phyloP scores from a whole-genome alignment of 192 early-diverging fungal species.

The Coemansia sp. region DNA sequence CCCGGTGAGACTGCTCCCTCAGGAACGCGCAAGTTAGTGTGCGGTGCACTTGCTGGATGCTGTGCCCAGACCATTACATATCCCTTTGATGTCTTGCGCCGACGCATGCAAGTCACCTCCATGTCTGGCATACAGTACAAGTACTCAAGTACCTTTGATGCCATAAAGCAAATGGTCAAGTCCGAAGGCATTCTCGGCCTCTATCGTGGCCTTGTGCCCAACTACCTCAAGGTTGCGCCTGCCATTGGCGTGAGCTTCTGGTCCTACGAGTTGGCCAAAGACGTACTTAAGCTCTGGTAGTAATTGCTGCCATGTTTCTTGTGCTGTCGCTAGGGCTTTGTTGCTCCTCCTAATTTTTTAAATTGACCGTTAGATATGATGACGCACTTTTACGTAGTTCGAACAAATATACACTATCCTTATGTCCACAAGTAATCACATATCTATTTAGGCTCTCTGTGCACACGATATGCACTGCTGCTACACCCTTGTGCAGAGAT shows the following conservation, averaged over 20 bases:
- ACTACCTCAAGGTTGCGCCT: constrained; percentile 84
- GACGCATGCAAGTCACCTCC: constrained; percentile 78
- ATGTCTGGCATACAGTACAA: constrained; percentile 71
- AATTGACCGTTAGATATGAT: constrained; percentile 2
- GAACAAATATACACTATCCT: not conserved
- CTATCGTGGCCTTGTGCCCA: constrained; percentile 79
- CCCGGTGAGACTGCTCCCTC: constrained; percentile 62
- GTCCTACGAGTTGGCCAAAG: constrained; percentile 79
- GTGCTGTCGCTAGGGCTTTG: not conserved
- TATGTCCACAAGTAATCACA: too few species aligned
- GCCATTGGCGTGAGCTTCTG: constrained; percentile 84
- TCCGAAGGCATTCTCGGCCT: constrained; percentile 72
- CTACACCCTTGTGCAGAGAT: constrained; percentile 21
- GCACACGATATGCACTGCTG: not conserved
- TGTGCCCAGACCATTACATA: constrained; percentile 84
- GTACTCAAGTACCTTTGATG: constrained; percentile 75
- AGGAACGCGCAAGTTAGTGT: constrained; percentile 65
- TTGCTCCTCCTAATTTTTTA: not conserved
- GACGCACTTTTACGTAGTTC: not conserved
- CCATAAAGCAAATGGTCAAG: constrained; percentile 61
- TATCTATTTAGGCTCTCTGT: not conserved
- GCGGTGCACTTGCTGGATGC: constrained; percentile 77
- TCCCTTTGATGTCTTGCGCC: constrained; percentile 76
- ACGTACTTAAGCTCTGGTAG: constrained; percentile 60
- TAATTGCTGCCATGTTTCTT: not conserved